Evolutionary conservation across 1,139 yeast genomes (phyloP).

Genomic region (Wickerhamomyces sp.): DNA sequence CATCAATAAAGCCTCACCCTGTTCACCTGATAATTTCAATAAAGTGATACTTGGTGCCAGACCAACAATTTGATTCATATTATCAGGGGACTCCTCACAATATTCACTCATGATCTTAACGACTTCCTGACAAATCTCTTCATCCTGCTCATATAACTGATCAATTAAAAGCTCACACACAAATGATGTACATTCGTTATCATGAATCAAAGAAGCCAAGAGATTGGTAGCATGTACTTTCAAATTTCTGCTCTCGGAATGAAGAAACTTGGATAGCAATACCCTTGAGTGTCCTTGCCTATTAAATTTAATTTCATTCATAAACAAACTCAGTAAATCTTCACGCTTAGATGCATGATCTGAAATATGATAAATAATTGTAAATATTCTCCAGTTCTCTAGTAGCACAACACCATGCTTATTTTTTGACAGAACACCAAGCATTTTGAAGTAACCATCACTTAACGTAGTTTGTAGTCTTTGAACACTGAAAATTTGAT

Average conservation of each 20-base stretch:
- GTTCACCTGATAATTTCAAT: constrained; percentile 34
- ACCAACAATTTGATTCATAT: constrained; percentile 38
- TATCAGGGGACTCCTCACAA: constrained; percentile 34
- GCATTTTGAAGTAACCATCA: constrained; percentile 69
- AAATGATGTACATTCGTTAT: constrained; percentile 23
- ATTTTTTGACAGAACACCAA: constrained; percentile 65
- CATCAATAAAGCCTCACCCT: constrained; percentile 44
- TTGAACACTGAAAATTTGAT: constrained; percentile 63
- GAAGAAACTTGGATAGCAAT: constrained; percentile 59
- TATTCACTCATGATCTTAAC: constrained; percentile 46
- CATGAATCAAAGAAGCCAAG: constrained; percentile 39
- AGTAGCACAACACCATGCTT: constrained; percentile 61
- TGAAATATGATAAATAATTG: constrained; percentile 69
- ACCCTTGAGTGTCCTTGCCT: constrained; percentile 66
- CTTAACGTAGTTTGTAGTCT: constrained; percentile 63
- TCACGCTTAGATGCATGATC: constrained; percentile 51
- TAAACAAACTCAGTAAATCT: constrained; percentile 51
- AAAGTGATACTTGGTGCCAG: constrained; percentile 34
- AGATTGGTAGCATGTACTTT: constrained; percentile 53
- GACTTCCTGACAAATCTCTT: constrained; percentile 54
- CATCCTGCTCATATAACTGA: constrained; percentile 65
- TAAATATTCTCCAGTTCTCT: constrained; percentile 81
- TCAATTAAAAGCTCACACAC: constrained; percentile 50
- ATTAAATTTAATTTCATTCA: constrained; percentile 58
- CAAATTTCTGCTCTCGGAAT: constrained; percentile 48